phyloP scores from a whole-genome alignment of 2,329 filamentous ascomycete genomes.

The Lomentospora prolificans region DNA sequence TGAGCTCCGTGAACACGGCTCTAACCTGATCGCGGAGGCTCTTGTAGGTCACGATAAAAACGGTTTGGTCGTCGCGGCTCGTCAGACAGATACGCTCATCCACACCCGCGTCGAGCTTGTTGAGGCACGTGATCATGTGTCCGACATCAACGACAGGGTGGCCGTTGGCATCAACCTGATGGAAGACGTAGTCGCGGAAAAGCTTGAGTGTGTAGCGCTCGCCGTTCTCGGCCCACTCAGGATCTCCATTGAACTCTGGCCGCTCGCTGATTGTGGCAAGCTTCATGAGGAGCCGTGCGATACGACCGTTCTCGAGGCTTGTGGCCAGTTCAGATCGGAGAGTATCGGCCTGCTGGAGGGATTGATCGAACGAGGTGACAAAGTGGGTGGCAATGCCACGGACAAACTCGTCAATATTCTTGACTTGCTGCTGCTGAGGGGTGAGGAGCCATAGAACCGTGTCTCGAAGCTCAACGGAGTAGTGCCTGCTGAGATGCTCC shows the following conservation, averaged over 20 bases:
- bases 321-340: constrained; percentile 61
- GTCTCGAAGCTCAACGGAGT: constrained; percentile 69
- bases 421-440: constrained; percentile 48
- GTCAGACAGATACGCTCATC: constrained; percentile 81
- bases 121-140: constrained; percentile 77
- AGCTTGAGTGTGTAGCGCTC: constrained; percentile 89
- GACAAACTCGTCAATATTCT: constrained; percentile 72
- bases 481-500: constrained; percentile 67
- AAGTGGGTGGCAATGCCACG: constrained; percentile 70
- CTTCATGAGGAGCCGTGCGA: constrained; percentile 72
- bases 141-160: constrained; percentile 77
- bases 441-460: constrained; percentile 74
- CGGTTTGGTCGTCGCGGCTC: constrained; percentile 82
- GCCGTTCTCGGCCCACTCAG: constrained; percentile 81
- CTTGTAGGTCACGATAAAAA: constrained; percentile 81
- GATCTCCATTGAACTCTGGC: constrained; percentile 69
- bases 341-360: constrained; percentile 70
- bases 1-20: constrained; percentile 48
- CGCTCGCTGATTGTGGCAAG: constrained; percentile 83
- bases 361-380: constrained; percentile 63
- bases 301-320: constrained; percentile 82
- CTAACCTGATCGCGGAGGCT: constrained; percentile 65
- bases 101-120: constrained; percentile 82
- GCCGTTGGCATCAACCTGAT: constrained; percentile 80
- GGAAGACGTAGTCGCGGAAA: constrained; percentile 95